phyloP scores from a whole-genome alignment of 352 stramenopile genomes.

The Peronospora belbahrii region DNA sequence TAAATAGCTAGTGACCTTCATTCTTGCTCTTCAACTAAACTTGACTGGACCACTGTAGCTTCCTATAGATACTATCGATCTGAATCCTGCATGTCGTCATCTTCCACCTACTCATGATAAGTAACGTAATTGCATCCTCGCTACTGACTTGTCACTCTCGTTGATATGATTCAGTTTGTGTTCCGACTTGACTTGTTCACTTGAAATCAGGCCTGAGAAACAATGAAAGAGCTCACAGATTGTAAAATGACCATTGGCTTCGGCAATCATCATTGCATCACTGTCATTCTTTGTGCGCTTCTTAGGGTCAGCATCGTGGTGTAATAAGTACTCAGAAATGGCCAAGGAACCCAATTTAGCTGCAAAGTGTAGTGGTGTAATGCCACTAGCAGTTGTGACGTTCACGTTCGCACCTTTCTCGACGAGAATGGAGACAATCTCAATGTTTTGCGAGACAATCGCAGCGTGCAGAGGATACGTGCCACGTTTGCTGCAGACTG shows the following conservation, averaged over 20 bases:
- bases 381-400: constrained; percentile 52
- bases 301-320: constrained; percentile 53
- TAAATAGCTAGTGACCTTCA: too few species aligned
- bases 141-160: constrained; percentile 26
- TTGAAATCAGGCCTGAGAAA: constrained; percentile 23
- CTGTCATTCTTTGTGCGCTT: constrained; percentile 73
- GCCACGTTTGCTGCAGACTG: constrained; percentile 37
- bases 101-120: too few species aligned
- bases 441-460: constrained; percentile 54
- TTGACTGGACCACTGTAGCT: too few species aligned
- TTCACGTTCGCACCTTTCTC: constrained; percentile 59
- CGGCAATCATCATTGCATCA: constrained; percentile 67
- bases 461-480: constrained; percentile 59
- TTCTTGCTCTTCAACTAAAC: too few species aligned
- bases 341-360: constrained; percentile 54
- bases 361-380: constrained; percentile 74
- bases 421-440: constrained; percentile 64
- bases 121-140: constrained; percentile 32
- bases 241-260: constrained; percentile 49
- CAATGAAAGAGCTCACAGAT: constrained; percentile 65
- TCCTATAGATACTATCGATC: too few species aligned
- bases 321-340: constrained; percentile 55
- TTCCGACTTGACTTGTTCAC: constrained; percentile 18
- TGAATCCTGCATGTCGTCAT: too few species aligned
- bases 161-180: constrained; percentile 26